Evolutionary conservation across 1,139 yeast species (phyloP).

Genomic region (Wickerhamomyces sp.): DNA sequence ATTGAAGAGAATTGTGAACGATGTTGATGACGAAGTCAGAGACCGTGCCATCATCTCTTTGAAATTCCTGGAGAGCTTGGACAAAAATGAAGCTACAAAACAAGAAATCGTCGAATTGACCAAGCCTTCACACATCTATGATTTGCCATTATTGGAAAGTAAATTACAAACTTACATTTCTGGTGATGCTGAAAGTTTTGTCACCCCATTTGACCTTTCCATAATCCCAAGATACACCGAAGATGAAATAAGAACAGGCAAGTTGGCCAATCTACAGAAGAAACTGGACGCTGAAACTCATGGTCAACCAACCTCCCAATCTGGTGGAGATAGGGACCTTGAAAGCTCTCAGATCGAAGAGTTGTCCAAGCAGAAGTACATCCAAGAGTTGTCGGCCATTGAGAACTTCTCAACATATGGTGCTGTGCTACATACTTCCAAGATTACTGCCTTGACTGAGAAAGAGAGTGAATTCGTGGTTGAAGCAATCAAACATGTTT

Average conservation of each 20-base stretch:
- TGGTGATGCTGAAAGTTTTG: slow-evolving; percentile 53
- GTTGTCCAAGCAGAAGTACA: slow-evolving; percentile 53
- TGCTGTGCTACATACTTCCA: slow-evolving; percentile 65
- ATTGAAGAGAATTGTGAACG: slow-evolving; percentile 79
- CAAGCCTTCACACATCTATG: slow-evolving; percentile 65
- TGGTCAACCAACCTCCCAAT: slow-evolving; percentile 1
- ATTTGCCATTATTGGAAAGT: slow-evolving; percentile 71
- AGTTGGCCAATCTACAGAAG: slow-evolving; percentile 35
- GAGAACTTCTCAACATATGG: slow-evolving; percentile 73
- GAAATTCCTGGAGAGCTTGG: slow-evolving; percentile 48
- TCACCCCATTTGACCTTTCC: slow-evolving; percentile 63
- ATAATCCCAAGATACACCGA: slow-evolving; percentile 48
- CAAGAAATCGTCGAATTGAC: slow-evolving; percentile 42
- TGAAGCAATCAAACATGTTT: slow-evolving; percentile 76
- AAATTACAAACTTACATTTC: slow-evolving; percentile 72
- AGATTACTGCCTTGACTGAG: slow-evolving; percentile 72
- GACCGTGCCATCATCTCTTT: slow-evolving; percentile 92
- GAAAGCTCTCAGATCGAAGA: slow-evolving; percentile 25
- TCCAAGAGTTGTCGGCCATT: slow-evolving; percentile 59
- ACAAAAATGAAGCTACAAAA: slow-evolving; percentile 39
- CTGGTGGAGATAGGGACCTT: slow-evolving; percentile 5
- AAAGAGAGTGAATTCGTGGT: slow-evolving; percentile 93
- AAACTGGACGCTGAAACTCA: slow-evolving; percentile 22
- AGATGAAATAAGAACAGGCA: slow-evolving; percentile 47
- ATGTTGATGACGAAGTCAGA: slow-evolving; percentile 94